Percentiles rank a stretch among this genome's conserved stretches.
Conservation (phyloP, 2,329 filamentous ascomycete genomes). For the Tetracladium maxilliforme region DNA sequence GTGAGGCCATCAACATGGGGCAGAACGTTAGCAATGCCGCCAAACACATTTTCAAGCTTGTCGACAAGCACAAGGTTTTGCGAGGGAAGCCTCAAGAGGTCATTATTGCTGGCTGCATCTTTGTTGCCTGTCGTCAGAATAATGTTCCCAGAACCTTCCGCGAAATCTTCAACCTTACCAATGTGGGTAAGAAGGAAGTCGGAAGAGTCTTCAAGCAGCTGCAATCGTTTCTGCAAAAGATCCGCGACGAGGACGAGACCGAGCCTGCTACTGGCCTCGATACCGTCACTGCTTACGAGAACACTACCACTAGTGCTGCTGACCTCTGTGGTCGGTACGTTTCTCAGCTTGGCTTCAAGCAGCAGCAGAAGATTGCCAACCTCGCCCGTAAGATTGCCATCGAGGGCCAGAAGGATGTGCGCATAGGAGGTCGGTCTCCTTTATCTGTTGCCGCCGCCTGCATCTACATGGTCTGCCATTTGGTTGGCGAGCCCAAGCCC, state of each 20-base stretch:
- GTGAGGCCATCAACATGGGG: constrained; percentile 71
- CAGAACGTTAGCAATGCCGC: constrained; percentile 75
- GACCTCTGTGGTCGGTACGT: constrained; percentile 86
- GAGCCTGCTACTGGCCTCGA: constrained; percentile 27
- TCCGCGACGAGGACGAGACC: constrained; percentile 41
- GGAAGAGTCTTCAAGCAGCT: constrained; percentile 88
- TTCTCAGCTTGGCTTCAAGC: constrained; percentile 60
- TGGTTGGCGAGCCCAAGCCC: constrained; percentile 64
- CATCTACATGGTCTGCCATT: constrained; percentile 88
- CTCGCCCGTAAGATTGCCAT: constrained; percentile 66
- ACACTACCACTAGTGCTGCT: constrained; percentile 62
- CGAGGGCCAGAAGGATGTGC: constrained; percentile 60
- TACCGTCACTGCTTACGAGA: constrained; percentile 51
- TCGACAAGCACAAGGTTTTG: constrained; percentile 84
- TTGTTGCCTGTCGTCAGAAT: constrained; percentile 89
- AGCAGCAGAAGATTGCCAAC: constrained; percentile 61
- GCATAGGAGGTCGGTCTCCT: constrained; percentile 88
- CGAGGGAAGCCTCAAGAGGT: constrained; percentile 92
- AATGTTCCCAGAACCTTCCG: constrained; percentile 79
- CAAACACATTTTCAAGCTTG: constrained; percentile 90
- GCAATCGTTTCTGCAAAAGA: constrained; percentile 75
- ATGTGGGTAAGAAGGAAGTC: constrained; percentile 94
- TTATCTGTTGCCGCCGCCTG: constrained; percentile 88
- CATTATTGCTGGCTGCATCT: constrained; percentile 91
- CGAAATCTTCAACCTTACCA: constrained; percentile 86